Evolutionary conservation across 306 rosid genomes (phyloP), one percentile per base, ranked within the genome.

Genomic region (Mucuna pruriens): DNA sequence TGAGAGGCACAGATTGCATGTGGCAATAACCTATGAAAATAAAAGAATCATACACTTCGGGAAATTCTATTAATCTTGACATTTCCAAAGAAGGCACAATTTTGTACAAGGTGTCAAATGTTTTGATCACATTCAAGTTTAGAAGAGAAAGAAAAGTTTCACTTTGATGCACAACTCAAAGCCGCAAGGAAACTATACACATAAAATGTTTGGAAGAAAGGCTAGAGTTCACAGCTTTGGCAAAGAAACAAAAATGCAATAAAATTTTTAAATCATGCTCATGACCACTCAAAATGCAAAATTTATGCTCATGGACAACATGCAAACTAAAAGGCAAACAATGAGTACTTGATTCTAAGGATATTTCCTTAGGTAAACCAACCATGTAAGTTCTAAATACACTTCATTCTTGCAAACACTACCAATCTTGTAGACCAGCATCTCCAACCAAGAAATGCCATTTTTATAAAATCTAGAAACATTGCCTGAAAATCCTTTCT

Each of bases 1-100:
- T 86, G 91, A 61, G 90, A 83, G 82, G 72, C 52, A 46, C 82
- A 82, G n/a, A 80, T 61, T 64, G 83, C 84, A 45, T 84, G 85
- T 58, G 92, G 88, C 76, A 78, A 80, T 38, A 84, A 52, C 85
- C 93, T 86, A 80, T 48, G 45, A 31, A 45, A 73, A 49, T 22
- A 25, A 29, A 36, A 34, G n/a, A 62, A 19, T 51, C 42, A 29
- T 62, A 62, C 23, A 25, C 29, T 71, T 55, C 3, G 12, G 66
- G 72, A 84, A 61, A 45, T 52, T 52, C 25, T 66, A 19, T 26
- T 22, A 57, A 75, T 52, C 55, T 39, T 23, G 29, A 25, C 58
- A 85, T 63, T 25, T 71, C 49, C 10, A 40, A 55, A 25, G 39
- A 51, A 31, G 9, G 34, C 38, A 26, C 72, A 45, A 22, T 19